These are phyloP conservation scores for Phialemonium atrogriseum DNA, from an alignment of 2,329 filamentous ascomycete species.

Conservation along the genomic window DNA sequence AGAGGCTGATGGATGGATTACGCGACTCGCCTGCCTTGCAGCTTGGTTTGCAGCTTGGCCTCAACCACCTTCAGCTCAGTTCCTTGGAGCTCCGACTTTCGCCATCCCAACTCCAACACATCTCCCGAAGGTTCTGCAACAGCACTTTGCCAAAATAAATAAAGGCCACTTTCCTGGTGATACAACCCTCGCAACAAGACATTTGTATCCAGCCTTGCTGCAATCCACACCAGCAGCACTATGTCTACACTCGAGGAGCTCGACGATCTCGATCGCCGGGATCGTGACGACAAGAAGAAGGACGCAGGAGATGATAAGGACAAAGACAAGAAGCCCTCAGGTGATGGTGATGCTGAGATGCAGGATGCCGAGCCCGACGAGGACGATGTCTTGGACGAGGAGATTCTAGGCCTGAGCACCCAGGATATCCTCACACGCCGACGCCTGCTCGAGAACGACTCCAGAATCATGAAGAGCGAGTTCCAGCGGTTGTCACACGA, in stretches of 20 bases:
- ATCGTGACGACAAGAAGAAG: constrained; percentile 56
- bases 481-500: constrained; percentile 90
- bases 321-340: constrained; percentile 42
- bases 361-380: constrained; percentile 69
- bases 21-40: constrained; percentile 10
- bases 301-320: constrained; percentile 46
- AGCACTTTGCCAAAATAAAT: too few species aligned
- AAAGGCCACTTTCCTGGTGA: too few species aligned
- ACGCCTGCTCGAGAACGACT: constrained; percentile 92
- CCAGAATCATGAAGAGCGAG: constrained; percentile 97
- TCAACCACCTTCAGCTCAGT: constrained; percentile 1
- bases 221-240: constrained; percentile 18
- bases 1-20: constrained; percentile 6
- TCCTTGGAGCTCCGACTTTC: background rate
- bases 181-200: too few species aligned
- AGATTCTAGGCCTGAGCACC: constrained; percentile 88
- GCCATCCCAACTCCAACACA: constrained; percentile 1
- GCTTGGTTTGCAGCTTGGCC: constrained; percentile 3
- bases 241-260: constrained; percentile 93
- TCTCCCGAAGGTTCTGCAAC: too few species aligned
- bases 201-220: constrained; percentile 3
- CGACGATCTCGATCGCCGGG: constrained; percentile 76
- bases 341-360: constrained; percentile 80
- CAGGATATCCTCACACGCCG: constrained; percentile 88
- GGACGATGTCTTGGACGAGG: constrained; percentile 81